Percentiles rank a stretch among this genome's conserved stretches.
Conservation (phyloP, 148 eudicot species). For the Amaranthus cruentus region DNA sequence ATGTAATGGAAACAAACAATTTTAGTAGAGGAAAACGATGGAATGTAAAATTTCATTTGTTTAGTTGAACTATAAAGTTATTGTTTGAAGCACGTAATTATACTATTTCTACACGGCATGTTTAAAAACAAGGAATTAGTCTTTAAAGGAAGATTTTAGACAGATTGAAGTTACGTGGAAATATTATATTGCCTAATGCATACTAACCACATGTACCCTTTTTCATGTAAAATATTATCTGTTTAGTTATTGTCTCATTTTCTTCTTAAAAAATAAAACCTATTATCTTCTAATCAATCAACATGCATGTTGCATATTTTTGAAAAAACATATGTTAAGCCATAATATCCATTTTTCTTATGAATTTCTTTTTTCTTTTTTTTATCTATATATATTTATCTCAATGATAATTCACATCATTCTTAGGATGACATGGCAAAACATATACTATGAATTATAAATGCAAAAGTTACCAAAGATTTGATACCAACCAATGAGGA, state of each 20-base stretch:
- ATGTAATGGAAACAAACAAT: conserved; percentile 11
- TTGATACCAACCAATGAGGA: conserved; percentile 24
- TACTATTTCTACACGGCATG: conserved; percentile 1
- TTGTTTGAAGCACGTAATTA: conserved; percentile 15
- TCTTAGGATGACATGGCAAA: conserved; percentile 11
- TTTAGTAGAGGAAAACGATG: conserved; percentile 10
- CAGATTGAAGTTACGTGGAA: conserved; percentile 4
- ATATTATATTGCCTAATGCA: background rate
- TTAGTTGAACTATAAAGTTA: conserved; percentile 8
- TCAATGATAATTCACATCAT: background rate
- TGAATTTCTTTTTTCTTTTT: background rate
- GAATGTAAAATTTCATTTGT: background rate
- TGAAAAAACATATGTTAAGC: background rate
- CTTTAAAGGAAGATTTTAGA: background rate
- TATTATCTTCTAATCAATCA: background rate
- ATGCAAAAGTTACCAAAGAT: conserved; percentile 23
- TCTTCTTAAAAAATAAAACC: no score
- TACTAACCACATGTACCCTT: background rate
- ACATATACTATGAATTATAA: conserved; percentile 8
- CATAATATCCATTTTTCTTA: background rate
- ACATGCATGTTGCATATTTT: background rate
- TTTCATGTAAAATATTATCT: background rate
- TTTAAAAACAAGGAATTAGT: background rate
- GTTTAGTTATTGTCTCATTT: no score
- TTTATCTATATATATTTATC: background rate